Evolutionary conservation across 108 stramenopile genomes (phyloP).

Genomic region (Stephanodiscus triporus): DNA sequence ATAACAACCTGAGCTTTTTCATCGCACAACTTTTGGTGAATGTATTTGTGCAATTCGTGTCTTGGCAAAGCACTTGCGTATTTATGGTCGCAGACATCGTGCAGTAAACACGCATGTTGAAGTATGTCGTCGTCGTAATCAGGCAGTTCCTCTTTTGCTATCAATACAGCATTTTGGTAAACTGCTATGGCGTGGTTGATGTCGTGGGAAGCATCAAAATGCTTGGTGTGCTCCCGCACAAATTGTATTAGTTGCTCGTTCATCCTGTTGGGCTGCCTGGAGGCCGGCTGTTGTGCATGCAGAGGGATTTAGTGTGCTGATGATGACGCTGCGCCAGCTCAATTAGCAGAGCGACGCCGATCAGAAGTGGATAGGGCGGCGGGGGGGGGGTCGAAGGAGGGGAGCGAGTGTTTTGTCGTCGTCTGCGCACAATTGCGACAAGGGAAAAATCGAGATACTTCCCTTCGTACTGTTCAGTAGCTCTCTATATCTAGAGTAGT

Average conservation of each 20-base stretch:
- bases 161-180: not conserved
- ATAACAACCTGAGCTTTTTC: not conserved
- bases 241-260: not conserved
- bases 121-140: not conserved
- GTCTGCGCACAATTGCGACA: too few relatives aligned
- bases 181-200: not conserved
- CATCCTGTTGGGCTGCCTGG: not conserved
- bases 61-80: not conserved
- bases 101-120: not conserved
- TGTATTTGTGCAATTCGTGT: not conserved
- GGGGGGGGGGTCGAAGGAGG: too few relatives aligned
- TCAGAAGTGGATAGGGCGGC: too few relatives aligned
- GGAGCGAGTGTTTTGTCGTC: too few relatives aligned
- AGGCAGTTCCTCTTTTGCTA: not conserved
- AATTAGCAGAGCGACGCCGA: too few relatives aligned
- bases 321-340: too few relatives aligned
- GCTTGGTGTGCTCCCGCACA: not conserved
- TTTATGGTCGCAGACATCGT: slow-evolving; percentile 1
- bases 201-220: not conserved
- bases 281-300: not conserved
- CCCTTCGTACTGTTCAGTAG: too few relatives aligned
- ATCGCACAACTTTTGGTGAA: not conserved
- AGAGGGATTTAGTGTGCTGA: too few relatives aligned
- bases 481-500: too few relatives aligned
- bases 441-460: too few relatives aligned